A percentile compares a stretch with the other conserved stretches of the same genome.
phyloP scores from a whole-genome alignment of 73 alveolate species.

The Paraurostyla sp. region DNA sequence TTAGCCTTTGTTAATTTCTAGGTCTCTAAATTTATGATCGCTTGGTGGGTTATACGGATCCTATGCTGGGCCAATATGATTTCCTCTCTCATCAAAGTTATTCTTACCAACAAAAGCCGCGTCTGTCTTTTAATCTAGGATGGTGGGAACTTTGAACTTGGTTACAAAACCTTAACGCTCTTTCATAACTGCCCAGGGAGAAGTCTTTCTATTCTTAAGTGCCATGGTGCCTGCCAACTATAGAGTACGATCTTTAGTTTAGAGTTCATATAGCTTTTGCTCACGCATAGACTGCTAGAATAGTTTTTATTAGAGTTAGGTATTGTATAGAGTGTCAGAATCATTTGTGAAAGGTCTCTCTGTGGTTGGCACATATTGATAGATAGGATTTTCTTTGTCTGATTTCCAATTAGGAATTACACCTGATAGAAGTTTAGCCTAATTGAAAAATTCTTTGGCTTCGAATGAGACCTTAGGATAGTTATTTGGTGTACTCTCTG shows the following conservation, averaged over 20 bases:
- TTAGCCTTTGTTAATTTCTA: constrained; percentile 58
- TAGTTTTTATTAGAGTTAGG: constrained; percentile 5
- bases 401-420: constrained; percentile 60
- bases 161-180: constrained; percentile 44
- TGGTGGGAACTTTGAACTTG: not conserved
- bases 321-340: constrained; percentile 36
- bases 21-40: constrained; percentile 70
- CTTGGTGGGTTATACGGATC: constrained; percentile 60
- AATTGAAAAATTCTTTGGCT: constrained; percentile 66
- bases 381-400: constrained; percentile 72
- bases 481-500: constrained; percentile 38
- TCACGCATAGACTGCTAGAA: constrained; percentile 14
- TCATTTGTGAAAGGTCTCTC: constrained; percentile 50
- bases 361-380: constrained; percentile 62
- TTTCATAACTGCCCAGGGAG: constrained; percentile 30
- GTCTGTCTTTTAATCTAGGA: constrained; percentile 31
- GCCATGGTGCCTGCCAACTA: constrained; percentile 53
- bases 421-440: constrained; percentile 42
- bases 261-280: not conserved
- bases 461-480: constrained; percentile 71
- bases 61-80: not conserved
- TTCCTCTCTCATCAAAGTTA: constrained; percentile 16
- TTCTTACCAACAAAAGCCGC: constrained; percentile 26
- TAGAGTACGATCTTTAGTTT: not conserved
- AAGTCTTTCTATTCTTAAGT: not conserved